Conservation (phyloP, 1,284 basidiomycete species). For the Stereum hirsutum region DNA sequence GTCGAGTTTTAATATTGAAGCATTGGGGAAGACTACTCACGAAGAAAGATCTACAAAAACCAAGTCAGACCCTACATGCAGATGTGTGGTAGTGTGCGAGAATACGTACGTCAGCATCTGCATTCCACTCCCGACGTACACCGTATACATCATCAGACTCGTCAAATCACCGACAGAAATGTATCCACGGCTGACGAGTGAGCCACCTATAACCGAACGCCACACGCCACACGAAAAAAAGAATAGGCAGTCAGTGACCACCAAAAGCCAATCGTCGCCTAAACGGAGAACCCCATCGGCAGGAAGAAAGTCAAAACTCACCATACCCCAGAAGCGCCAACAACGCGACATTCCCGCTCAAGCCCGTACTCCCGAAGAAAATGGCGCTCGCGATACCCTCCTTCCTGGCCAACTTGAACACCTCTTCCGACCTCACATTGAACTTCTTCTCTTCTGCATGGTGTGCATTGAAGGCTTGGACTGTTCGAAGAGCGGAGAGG, state of each 20-base stretch:
- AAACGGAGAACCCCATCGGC: not conserved
- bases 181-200: conserved; percentile 78
- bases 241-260: no score
- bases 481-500: conserved; percentile 86
- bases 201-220: conserved; percentile 52
- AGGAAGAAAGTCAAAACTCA: conserved; percentile 21
- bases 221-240: no score
- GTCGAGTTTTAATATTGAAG: not conserved
- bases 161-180: conserved; percentile 91
- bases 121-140: conserved; percentile 77
- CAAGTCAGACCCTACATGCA: conserved; percentile 9
- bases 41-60: conserved; percentile 24
- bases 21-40: conserved; percentile 19
- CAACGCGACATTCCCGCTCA: conserved; percentile 92
- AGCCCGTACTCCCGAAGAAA: conserved; percentile 90
- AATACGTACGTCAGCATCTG: conserved; percentile 68
- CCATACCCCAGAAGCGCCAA: conserved; percentile 89
- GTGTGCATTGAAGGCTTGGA: conserved; percentile 84
- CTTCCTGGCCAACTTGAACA: conserved; percentile 74
- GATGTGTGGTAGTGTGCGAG: not conserved
- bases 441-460: conserved; percentile 70
- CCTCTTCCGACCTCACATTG: conserved; percentile 52
- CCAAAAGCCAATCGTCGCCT: no score
- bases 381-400: conserved; percentile 89
- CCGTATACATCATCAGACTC: conserved; percentile 88